Evolutionary conservation across 306 rosid species (phyloP).

Genomic region (Leucaena leucocephala): DNA sequence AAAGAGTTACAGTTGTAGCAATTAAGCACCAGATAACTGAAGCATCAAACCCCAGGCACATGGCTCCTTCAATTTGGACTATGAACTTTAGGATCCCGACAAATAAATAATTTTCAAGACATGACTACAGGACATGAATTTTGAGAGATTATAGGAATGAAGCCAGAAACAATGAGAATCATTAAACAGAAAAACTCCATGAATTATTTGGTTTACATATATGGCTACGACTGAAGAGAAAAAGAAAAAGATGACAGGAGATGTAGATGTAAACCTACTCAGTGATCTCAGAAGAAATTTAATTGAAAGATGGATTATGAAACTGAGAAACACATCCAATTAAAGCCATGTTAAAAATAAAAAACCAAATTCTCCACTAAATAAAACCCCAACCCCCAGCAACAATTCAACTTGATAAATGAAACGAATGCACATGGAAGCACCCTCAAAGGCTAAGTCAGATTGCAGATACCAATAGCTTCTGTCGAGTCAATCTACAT

Average conservation of each 20-base stretch:
- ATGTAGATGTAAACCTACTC: slow-evolving; percentile 52
- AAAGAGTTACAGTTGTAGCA: slow-evolving; percentile 10
- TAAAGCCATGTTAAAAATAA: slow-evolving; percentile 56
- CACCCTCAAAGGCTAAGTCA: slow-evolving; percentile 56
- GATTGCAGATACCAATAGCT: slow-evolving; percentile 56
- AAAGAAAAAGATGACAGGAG: slow-evolving; percentile 40
- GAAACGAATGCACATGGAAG: slow-evolving; percentile 53
- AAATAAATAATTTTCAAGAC: slow-evolving; percentile 23
- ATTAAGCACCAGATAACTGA: neutral
- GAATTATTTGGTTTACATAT: slow-evolving; percentile 65
- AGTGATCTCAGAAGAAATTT: slow-evolving; percentile 45
- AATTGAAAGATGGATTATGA: slow-evolving; percentile 49
- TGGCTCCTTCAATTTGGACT: neutral
- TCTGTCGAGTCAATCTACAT: slow-evolving; percentile 61
- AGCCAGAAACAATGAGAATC: slow-evolving; percentile 29
- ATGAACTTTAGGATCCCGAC: neutral
- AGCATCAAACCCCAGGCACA: neutral
- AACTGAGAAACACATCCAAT: slow-evolving; percentile 53
- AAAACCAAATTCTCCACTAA: slow-evolving; percentile 54
- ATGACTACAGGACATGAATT: slow-evolving; percentile 18
- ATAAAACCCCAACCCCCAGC: slow-evolving; percentile 52
- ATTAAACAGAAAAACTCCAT: slow-evolving; percentile 48
- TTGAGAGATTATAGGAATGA: slow-evolving; percentile 16
- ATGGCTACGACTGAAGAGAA: slow-evolving; percentile 36
- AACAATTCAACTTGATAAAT: slow-evolving; percentile 58